These are phyloP conservation scores for Phialemoniopsis sp. DNA, from an alignment of 2,329 filamentous ascomycete genomes.

Conservation along the genomic window DNA sequence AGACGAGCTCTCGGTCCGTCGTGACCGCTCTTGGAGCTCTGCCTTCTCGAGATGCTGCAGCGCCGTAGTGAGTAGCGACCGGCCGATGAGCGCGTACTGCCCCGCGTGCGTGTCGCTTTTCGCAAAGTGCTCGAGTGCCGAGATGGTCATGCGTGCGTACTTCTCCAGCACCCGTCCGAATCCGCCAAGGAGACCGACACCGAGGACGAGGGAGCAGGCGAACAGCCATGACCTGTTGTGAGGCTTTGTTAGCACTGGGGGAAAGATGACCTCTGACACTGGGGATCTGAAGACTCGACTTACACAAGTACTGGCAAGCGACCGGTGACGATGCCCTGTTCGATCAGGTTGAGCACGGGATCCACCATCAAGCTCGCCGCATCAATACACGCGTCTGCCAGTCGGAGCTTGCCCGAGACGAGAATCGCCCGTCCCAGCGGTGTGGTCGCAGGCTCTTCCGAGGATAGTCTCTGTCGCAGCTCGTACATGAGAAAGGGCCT, in stretches of 20 bases:
- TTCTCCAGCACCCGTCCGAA: conserved; percentile 50
- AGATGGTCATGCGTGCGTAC: conserved; percentile 41
- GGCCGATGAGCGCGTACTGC: conserved; percentile 50
- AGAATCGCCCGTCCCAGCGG: conserved; percentile 12
- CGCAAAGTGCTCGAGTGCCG: conserved; percentile 44
- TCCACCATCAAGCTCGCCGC: conserved; percentile 51
- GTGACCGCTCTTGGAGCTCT: conserved; percentile 40
- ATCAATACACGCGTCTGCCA: conserved; percentile 52
- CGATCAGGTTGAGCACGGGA: conserved; percentile 37
- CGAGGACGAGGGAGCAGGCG: conserved; percentile 46
- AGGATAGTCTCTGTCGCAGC: conserved; percentile 38
- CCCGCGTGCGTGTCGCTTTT: conserved; percentile 43
- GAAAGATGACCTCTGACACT: too few species aligned
- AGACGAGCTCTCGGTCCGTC: conserved; percentile 44
- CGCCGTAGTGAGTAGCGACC: conserved; percentile 41
- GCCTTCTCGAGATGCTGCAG: conserved; percentile 41
- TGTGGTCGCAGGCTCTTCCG: conserved; percentile 14
- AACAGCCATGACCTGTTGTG: conserved; percentile 51
- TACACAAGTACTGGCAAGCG: conserved; percentile 46
- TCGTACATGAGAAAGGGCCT: conserved; percentile 54
- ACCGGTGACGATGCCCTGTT: conserved; percentile 34
- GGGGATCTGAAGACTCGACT: too few species aligned
- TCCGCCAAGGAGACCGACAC: conserved; percentile 44
- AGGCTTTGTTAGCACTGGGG: too few species aligned
- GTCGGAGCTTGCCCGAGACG: conserved; percentile 39